phyloP scores from a whole-genome alignment of 345 rosid species.

The Carallia pectinifolia region DNA sequence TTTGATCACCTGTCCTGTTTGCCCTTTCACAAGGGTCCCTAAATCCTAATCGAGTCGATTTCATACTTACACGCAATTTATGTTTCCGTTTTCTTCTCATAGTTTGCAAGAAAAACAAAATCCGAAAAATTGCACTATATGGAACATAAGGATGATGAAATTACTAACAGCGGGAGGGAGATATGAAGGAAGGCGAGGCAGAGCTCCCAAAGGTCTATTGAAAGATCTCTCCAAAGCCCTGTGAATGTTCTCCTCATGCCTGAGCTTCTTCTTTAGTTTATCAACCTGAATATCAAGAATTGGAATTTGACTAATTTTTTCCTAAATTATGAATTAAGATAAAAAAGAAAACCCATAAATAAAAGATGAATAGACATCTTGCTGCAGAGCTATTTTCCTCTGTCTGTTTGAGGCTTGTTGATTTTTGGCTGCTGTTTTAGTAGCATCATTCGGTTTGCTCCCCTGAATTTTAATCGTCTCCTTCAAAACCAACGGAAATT shows the following conservation, averaged over 20 bases:
- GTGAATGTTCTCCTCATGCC: slow-evolving; percentile 75
- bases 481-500: slow-evolving; percentile 20
- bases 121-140: background rate
- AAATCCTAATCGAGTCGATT: too few species aligned
- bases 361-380: slow-evolving; percentile 50
- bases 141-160: slow-evolving; percentile 8
- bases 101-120: background rate
- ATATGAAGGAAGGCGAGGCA: slow-evolving; percentile 88
- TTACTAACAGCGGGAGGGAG: slow-evolving; percentile 81
- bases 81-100: background rate
- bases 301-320: background rate
- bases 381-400: slow-evolving; percentile 61
- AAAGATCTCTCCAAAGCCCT: slow-evolving; percentile 89
- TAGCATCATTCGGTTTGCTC: slow-evolving; percentile 27
- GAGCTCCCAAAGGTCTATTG: slow-evolving; percentile 79
- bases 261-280: slow-evolving; percentile 76
- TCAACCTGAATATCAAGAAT: slow-evolving; percentile 55
- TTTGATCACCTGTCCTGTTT: background rate
- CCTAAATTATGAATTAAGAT: background rate
- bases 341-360: background rate
- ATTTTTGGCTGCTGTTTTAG: slow-evolving; percentile 32
- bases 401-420: slow-evolving; percentile 39
- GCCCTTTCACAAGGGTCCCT: background rate
- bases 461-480: slow-evolving; percentile 45
- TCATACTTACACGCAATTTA: background rate